Conservation (phyloP, 768 basidiomycete species). For the Crepidotus variabilis region DNA sequence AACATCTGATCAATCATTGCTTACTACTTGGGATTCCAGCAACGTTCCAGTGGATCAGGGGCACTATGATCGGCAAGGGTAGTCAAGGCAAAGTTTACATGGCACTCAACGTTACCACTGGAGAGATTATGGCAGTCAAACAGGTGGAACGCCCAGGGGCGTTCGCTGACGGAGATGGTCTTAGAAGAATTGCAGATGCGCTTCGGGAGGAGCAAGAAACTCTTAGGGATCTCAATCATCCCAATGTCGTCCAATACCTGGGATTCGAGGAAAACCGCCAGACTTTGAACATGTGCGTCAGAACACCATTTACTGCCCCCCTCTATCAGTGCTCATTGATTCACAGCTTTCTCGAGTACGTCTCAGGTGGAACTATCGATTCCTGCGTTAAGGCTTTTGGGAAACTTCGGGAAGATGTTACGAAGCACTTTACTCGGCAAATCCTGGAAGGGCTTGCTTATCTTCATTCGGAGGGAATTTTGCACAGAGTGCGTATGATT, state of each 20-base stretch:
- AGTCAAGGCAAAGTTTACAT: conserved; percentile 91
- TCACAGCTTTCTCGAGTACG: conserved; percentile 87
- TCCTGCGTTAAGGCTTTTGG: conserved; percentile 75
- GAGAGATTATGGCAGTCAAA: conserved; percentile 94
- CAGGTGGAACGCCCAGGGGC: conserved; percentile 87
- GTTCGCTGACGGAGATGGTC: conserved; percentile 61
- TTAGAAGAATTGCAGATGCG: conserved; percentile 65
- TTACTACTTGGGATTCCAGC: conserved; percentile 23
- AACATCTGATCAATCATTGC: too few relatives aligned
- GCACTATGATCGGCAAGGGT: conserved; percentile 91
- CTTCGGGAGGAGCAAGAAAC: conserved; percentile 85
- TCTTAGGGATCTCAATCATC: conserved; percentile 83
- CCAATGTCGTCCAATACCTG: conserved; percentile 89
- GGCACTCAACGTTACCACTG: conserved; percentile 84
- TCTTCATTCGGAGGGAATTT: conserved; percentile 78
- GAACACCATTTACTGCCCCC: not conserved
- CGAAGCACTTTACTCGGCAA: conserved; percentile 82
- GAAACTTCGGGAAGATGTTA: conserved; percentile 78
- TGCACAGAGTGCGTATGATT: conserved; percentile 62
- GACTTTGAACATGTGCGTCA: conserved; percentile 73
- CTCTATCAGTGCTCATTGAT: not conserved
- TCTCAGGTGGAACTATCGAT: conserved; percentile 91
- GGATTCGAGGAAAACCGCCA: conserved; percentile 77
- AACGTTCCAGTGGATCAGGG: conserved; percentile 90
- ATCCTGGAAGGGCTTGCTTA: conserved; percentile 86